Evolutionary conservation across 1,284 basidiomycete genomes (phyloP).

Genomic region (Golubevia sp.): DNA sequence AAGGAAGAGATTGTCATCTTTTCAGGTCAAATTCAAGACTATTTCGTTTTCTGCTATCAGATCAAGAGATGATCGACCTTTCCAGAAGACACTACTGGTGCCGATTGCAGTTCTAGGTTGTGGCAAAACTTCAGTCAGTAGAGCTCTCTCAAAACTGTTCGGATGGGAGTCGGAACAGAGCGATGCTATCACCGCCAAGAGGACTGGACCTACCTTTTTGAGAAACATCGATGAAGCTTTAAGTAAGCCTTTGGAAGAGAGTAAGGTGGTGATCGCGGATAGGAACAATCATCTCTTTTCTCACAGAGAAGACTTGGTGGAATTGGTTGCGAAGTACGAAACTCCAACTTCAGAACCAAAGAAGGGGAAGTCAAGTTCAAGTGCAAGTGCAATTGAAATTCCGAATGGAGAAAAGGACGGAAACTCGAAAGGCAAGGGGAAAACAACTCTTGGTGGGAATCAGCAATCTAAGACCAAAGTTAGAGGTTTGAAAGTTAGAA

Average conservation of each 20-base stretch:
- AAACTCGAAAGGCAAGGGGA: background rate
- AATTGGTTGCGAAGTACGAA: conserved; percentile 14
- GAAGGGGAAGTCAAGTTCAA: conserved; percentile 8
- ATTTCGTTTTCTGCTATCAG: background rate
- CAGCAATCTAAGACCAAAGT: too few species aligned
- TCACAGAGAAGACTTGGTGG: conserved; percentile 50
- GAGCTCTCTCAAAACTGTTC: conserved; percentile 80
- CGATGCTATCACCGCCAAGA: conserved; percentile 84
- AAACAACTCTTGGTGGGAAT: too few species aligned
- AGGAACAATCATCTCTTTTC: conserved; percentile 56
- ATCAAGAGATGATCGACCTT: too few species aligned
- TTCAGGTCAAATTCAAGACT: too few species aligned
- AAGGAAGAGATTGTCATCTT: background rate
- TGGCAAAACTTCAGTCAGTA: conserved; percentile 87
- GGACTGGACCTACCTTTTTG: conserved; percentile 76
- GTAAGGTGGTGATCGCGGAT: conserved; percentile 47
- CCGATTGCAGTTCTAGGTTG: conserved; percentile 91
- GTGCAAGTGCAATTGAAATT: background rate
- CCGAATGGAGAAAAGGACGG: conserved; percentile 11
- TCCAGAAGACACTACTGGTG: conserved; percentile 79
- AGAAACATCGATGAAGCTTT: conserved; percentile 69
- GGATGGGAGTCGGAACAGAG: conserved; percentile 86
- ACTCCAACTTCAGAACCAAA: background rate
- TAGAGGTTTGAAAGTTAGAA: conserved; percentile 30
- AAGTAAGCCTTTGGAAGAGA: too few species aligned